These are phyloP conservation scores for Gamsiella multidivaricata DNA, from an alignment of 192 early-diverging fungal species.

Conservation along the genomic window DNA sequence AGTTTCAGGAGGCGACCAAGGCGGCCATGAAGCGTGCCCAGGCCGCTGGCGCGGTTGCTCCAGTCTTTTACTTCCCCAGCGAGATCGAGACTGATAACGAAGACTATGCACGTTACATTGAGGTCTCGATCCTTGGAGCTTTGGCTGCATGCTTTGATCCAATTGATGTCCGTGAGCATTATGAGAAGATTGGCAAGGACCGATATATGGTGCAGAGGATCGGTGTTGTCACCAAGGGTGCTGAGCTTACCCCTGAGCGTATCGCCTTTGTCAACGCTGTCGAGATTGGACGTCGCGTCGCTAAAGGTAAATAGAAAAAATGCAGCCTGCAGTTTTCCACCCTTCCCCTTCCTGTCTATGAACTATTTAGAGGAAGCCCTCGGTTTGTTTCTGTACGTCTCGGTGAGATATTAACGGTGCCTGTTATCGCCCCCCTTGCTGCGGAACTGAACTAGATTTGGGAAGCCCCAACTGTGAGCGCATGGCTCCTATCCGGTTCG, in stretches of 20 bases:
- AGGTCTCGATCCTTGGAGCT: conserved; percentile 79
- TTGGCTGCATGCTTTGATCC: conserved; percentile 81
- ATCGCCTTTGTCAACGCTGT: conserved; percentile 72
- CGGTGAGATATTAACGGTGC: neutral
- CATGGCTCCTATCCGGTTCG: conserved; percentile 84
- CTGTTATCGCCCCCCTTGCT: neutral
- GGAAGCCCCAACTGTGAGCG: conserved; percentile 87
- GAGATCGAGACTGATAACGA: conserved; percentile 54
- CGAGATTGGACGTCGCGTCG: conserved; percentile 78
- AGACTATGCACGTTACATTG: conserved; percentile 76
- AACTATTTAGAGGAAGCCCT: neutral
- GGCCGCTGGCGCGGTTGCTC: conserved; percentile 68
- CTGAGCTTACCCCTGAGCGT: conserved; percentile 50
- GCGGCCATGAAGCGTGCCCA: conserved; percentile 73
- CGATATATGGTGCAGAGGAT: conserved; percentile 69
- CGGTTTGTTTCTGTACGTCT: neutral
- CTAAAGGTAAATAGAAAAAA: conserved; percentile 58
- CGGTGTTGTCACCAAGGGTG: conserved; percentile 60
- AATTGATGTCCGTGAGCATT: conserved; percentile 83
- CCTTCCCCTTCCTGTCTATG: too few relatives aligned
- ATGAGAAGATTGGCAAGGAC: conserved; percentile 55
- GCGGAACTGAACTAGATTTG: conserved; percentile 67
- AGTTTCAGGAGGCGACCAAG: conserved; percentile 75
- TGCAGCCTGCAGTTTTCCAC: too few relatives aligned
- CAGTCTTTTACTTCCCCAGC: conserved; percentile 72